These are phyloP conservation scores for Ilyonectria sp. DNA, from an alignment of 2,329 filamentous ascomycete genomes.

Conservation along the genomic window DNA sequence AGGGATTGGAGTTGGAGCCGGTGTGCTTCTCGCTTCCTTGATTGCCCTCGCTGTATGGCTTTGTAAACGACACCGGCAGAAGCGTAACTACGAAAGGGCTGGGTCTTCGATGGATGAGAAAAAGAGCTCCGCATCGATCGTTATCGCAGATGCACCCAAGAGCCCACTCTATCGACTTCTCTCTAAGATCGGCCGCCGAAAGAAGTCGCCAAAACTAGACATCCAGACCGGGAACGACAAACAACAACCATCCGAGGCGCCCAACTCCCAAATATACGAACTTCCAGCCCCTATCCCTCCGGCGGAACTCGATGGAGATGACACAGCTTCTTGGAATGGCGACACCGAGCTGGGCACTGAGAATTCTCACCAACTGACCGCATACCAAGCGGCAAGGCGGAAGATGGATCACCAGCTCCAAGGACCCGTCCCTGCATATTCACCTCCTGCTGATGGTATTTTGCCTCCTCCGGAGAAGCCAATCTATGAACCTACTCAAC, in stretches of 20 bases:
- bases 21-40: conserved; percentile 51
- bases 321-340: conserved; percentile 55
- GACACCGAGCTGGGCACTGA: conserved; percentile 60
- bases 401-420: conserved; percentile 68
- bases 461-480: conserved; percentile 51
- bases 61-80: conserved; percentile 54
- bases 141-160: conserved; percentile 46
- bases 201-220: conserved; percentile 47
- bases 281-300: conserved; percentile 63
- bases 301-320: conserved; percentile 65
- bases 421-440: conserved; percentile 65
- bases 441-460: conserved; percentile 54
- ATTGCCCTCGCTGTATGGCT: conserved; percentile 51
- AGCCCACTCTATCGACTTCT: conserved; percentile 52
- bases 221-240: conserved; percentile 40
- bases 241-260: conserved; percentile 52
- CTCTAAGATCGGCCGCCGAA: conserved; percentile 59
- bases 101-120: conserved; percentile 48
- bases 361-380: conserved; percentile 57
- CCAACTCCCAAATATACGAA: conserved; percentile 67
- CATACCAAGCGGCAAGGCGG: conserved; percentile 66
- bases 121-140: conserved; percentile 56
- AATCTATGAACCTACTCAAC: conserved; percentile 35
- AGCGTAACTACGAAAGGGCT: conserved; percentile 36
- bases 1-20: conserved; percentile 63